Evolutionary conservation across 2,329 filamentous ascomycete genomes (phyloP), one percentile per base, ranked within the genome.

Genomic region (Aspergillus hortae): DNA sequence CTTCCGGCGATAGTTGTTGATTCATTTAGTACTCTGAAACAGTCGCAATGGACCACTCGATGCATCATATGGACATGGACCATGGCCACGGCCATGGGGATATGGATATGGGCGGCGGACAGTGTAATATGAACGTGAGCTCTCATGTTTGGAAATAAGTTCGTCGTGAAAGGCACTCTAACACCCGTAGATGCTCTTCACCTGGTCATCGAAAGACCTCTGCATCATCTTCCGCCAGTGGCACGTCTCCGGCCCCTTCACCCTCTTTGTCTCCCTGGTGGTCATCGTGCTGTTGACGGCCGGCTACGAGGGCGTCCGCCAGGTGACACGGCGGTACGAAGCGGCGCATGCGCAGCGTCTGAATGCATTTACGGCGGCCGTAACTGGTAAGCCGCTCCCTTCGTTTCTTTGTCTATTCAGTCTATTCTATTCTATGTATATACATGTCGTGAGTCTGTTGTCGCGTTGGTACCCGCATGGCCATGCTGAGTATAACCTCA

Each of bases 211-310:
- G 2, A 83, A 80, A 51, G 88, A 97, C 75, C 89, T 99, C 59
- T 99, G 94, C 81, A 95, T 99, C 73, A 84, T 99, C 72, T 99
- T 97, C 80, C 82, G 81, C 63, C 84, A 86, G 74, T 99, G 94
- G 94, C 92, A 89, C 74, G 76, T 99, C 71, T 85, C 81, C 56
- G 85, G 86, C 55, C 85, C 86, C 3, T 66, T 82, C 48, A 88
- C 88, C 32, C 86, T 99, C 52, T 64, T 96, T 69, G 71, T 91
- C 65, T 96, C 92, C 25, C 85, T 99, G 55, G 63, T 94, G 61
- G 89, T 85, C 60, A 86, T 99, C 62, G 82, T 95, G 54, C 80
- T 88, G 55, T 79, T 99, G 58, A 88, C 88, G 32, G 90, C 91
- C n/a, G 91, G 90, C 59, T 99, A 97, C 78, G 94, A 99, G 75